Base-by-base conservation (phyloP, 495 filamentous ascomycete species). In the Melanomma pulvis-pyrius region DNA sequence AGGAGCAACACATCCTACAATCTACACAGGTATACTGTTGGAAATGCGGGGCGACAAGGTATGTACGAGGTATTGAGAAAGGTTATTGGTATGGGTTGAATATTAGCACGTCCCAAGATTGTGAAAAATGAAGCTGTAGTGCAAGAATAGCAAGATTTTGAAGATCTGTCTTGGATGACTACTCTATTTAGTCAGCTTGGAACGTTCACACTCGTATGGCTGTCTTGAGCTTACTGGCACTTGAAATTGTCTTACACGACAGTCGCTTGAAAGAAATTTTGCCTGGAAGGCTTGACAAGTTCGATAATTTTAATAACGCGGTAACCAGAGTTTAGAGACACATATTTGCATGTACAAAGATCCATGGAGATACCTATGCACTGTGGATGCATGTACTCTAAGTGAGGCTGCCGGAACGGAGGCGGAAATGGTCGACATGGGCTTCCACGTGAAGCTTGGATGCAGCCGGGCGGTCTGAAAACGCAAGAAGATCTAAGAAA, bases 401-500 rank as follows among this genome's bases (percentile, higher is more conserved):
- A 34, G 30, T 34, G 30, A 34, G 12, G 30, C 39, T 44, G 3
- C 9, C 39, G 39, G 39, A 44, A 44, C 39, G 39, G 39, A 44
- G 5, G 17, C 39, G 39, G 39, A 44, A 44, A n/a, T 44, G 17
- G 39, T 44, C 39, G 39, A 15, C 8, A 2, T 11, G 8, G 39
- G 39, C 39, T 15, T 44, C 39, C 39, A 44, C 17, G 39, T 44
- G 39, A n/a, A 11, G 39, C 39, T 44, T 44, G 8, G 39, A 44
- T 11, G 39, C 39, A 6, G 8, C 39, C 4, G 17, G 8, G 39
- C 39, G 17, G 48, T n/a, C 36, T n/a, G 22, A 25, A 29, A 17
- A 51, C 48, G 19, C n/a, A 51, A 5, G 19, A 51, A 51, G 9
- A 51, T 51, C 48, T 51, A 51, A 51, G n/a, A n/a, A 51, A 51